Evolutionary conservation across 148 eudicot genomes (phyloP).

Genomic region (Beta vulgaris): DNA sequence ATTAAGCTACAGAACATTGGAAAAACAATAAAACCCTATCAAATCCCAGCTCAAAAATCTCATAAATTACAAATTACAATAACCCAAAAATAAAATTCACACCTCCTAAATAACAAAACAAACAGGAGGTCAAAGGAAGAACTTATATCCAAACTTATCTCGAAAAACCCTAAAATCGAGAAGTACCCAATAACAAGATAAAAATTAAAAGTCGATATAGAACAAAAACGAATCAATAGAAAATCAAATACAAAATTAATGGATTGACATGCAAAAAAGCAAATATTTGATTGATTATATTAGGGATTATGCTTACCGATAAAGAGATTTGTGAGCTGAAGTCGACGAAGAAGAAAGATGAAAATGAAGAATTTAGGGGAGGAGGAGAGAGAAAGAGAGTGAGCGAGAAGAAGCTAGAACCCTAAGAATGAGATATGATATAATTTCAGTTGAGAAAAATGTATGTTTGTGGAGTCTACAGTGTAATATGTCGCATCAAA

Average conservation of each 20-base stretch:
- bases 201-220: too few relatives aligned
- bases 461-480: too few relatives aligned
- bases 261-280: not conserved
- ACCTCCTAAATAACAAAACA: not conserved
- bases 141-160: not conserved
- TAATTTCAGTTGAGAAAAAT: too few relatives aligned
- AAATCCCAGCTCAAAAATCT: not conserved
- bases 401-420: not conserved
- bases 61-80: not conserved
- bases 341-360: not conserved
- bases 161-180: not conserved
- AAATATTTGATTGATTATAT: not conserved
- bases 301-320: slow-evolving; percentile 1
- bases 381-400: not conserved
- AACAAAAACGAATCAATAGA: not conserved
- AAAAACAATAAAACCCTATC: slow-evolving; percentile 4
- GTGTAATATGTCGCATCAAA: too few relatives aligned
- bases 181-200: too few relatives aligned
- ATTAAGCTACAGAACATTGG: not conserved
- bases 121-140: not conserved
- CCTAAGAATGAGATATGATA: slow-evolving; percentile 11
- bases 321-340: not conserved
- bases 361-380: not conserved
- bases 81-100: not conserved
- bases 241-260: not conserved